Evolutionary conservation across 148 eudicot genomes (phyloP).

Genomic region (Heliosperma pusillum): DNA sequence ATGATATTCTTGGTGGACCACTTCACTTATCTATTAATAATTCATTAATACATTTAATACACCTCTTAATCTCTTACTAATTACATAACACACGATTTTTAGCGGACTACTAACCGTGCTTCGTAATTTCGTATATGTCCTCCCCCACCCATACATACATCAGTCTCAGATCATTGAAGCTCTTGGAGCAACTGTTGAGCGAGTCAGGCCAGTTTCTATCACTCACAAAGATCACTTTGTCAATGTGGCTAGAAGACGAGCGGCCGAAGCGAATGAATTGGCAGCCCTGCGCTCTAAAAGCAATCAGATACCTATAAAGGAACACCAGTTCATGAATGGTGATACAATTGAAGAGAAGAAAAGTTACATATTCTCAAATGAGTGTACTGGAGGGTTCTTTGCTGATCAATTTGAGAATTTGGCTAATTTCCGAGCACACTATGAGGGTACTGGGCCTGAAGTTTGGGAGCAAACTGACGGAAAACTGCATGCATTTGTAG

Average conservation of each 20-base stretch:
- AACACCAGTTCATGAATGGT: constrained; percentile 32
- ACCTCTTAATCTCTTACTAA: not conserved
- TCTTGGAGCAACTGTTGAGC: constrained; percentile 90
- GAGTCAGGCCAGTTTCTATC: constrained; percentile 97
- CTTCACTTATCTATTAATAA: too few relatives aligned
- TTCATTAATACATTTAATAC: not conserved
- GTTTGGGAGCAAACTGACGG: constrained; percentile 90
- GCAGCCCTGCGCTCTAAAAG: constrained; percentile 35
- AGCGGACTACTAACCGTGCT: not conserved
- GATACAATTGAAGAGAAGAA: constrained; percentile 27
- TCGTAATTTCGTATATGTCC: not conserved
- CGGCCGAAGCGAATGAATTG: constrained; percentile 69
- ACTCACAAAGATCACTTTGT: constrained; percentile 93
- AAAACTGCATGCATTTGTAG: constrained; percentile 77
- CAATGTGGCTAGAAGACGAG: constrained; percentile 87
- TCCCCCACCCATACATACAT: not conserved
- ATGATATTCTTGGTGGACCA: not conserved
- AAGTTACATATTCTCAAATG: constrained; percentile 37
- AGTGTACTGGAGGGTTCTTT: constrained; percentile 86
- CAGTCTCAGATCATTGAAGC: constrained; percentile 97
- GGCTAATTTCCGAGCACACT: constrained; percentile 86
- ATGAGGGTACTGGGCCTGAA: constrained; percentile 94
- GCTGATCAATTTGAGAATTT: constrained; percentile 97
- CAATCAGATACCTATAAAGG: constrained; percentile 20
- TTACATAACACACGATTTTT: not conserved